Evolutionary conservation across 2,329 filamentous ascomycete species (phyloP).

Genomic region (Neoscytalidium dimidiatum): DNA sequence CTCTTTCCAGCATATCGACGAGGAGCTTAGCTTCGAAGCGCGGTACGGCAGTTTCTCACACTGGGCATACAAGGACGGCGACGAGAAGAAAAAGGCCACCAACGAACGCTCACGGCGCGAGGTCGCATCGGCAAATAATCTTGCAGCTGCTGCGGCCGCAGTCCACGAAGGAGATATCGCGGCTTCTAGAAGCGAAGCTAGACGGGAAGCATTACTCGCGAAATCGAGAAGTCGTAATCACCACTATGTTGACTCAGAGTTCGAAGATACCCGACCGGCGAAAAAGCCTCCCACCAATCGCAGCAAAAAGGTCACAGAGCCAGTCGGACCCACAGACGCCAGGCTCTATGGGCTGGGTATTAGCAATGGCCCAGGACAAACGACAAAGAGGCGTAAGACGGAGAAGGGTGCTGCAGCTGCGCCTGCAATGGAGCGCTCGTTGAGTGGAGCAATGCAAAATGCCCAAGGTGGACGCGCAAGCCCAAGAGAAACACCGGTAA

Average conservation of each 20-base stretch:
- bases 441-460: constrained; percentile 60
- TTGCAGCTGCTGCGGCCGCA: constrained; percentile 69
- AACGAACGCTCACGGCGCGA: constrained; percentile 78
- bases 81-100: constrained; percentile 56
- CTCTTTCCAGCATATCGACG: constrained; percentile 81
- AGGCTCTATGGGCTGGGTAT: constrained; percentile 66
- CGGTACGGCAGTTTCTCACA: constrained; percentile 89
- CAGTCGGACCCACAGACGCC: constrained; percentile 39
- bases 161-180: constrained; percentile 81
- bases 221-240: constrained; percentile 65
- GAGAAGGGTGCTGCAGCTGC: constrained; percentile 59
- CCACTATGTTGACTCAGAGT: constrained; percentile 74
- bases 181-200: constrained; percentile 75
- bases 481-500: constrained; percentile 67
- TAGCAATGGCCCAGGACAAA: constrained; percentile 56
- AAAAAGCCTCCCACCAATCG: constrained; percentile 68
- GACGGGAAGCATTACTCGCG: constrained; percentile 78
- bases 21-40: constrained; percentile 91
- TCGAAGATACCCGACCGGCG: constrained; percentile 63
- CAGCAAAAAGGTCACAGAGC: constrained; percentile 62
- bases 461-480: constrained; percentile 52
- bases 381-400: constrained; percentile 77
- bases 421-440: constrained; percentile 65
- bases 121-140: constrained; percentile 70
- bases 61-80: constrained; percentile 91